Base-by-base conservation (phyloP, 1,139 yeast genomes). In the Sugiyamaella castrensis region DNA sequence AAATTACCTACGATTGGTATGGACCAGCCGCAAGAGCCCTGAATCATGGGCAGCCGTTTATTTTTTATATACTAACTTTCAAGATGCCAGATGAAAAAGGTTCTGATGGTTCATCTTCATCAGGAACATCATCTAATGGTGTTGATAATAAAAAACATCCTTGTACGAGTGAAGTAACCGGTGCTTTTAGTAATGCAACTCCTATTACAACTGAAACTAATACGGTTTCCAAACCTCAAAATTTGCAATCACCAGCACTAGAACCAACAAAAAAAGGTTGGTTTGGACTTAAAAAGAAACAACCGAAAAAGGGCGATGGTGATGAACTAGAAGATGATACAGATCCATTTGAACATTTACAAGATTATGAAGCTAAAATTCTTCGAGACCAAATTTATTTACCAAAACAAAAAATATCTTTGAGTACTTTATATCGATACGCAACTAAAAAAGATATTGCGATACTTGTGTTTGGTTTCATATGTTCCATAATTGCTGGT, bases 401-500 rank as follows among this genome's bases (percentile, higher is more conserved):
- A 29, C 56, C 57, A 1, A 47, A 55, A 8, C 54, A 57, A 7
- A 57, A 54, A 8, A 64, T 69, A 11, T 50, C 61, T n/a, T 60
- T 64, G 44, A 51, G 58, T 38, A 61, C 71, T 1, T 59, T 71
- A 13, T 71, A 61, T 55, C 56, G 71, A 16, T 71, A 66, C 51
- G 72, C 74, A 2, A 61, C 65, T 13, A 49, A 52, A 15, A 48
- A 40, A 31, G 75, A 71, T 46, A 41, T 52, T 2, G 47, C 58
- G 35, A 46, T 65, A 24, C 51, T 69, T 13, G 13, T 50, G 1
- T 5, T 66, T 8, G 74, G 71, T 1, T 57, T 59, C 40, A 48
- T 63, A 19, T 57, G 62, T 33, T 64, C 74, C 6, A 62, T 65
- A 5, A 61, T 63, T 8, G 64, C 68, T 13, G 75, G 75, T 10